Conservation (phyloP, 306 rosid species). For the Glycine tomentella region DNA sequence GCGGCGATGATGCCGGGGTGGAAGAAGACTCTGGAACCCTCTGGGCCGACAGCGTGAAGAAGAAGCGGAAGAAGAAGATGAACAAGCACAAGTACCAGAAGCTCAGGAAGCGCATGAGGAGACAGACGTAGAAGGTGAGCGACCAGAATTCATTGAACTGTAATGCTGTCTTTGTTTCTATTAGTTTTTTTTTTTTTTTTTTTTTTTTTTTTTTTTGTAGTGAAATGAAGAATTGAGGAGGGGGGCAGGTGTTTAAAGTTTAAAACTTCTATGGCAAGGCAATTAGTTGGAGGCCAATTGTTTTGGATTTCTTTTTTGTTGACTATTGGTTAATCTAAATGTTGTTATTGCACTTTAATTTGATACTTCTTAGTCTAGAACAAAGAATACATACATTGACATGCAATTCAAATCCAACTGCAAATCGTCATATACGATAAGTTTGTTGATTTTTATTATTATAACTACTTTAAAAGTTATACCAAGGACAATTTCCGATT, state of each 20-base stretch:
- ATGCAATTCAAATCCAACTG: background rate
- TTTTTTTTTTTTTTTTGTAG: background rate
- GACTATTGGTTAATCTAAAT: constrained; percentile 18
- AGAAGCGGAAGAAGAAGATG: constrained; percentile 87
- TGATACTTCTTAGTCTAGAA: background rate
- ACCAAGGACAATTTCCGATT: background rate
- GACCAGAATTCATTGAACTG: background rate
- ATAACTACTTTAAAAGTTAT: background rate
- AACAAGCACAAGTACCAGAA: constrained; percentile 87
- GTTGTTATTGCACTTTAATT: constrained; percentile 4
- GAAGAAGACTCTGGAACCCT: constrained; percentile 51
- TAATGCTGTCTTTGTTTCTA: background rate
- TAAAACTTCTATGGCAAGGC: background rate
- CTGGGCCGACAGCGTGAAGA: constrained; percentile 91
- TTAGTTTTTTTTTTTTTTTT: background rate
- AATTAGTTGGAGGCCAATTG: background rate
- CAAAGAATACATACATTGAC: background rate
- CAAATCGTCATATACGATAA: background rate
- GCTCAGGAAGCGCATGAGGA: constrained; percentile 70
- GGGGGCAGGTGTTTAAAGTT: constrained; percentile 1
- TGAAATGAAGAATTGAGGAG: background rate
- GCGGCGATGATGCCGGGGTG: constrained; percentile 47
- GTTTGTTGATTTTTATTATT: background rate
- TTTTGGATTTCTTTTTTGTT: constrained; percentile 19
- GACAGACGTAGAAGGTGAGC: constrained; percentile 59